phyloP scores from a whole-genome alignment of 495 filamentous ascomycete species.

The Geopyxis carbonaria region DNA sequence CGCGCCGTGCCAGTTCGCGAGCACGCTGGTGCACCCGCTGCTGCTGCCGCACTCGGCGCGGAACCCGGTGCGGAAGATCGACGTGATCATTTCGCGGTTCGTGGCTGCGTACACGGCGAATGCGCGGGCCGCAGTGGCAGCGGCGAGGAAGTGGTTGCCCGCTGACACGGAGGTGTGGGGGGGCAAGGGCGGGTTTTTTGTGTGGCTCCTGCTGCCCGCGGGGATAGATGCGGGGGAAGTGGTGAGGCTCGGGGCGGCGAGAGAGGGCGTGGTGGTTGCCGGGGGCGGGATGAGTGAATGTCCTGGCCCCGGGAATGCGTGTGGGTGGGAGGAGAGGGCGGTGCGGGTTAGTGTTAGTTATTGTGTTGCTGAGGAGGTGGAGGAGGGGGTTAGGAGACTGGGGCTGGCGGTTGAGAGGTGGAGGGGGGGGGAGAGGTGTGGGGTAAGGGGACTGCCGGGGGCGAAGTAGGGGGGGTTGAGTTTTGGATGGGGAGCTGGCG shows the following conservation, averaged over 20 bases:
- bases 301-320: constrained; percentile 11
- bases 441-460: too few species aligned
- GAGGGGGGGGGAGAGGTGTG: constrained; percentile 9
- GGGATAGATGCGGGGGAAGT: constrained; percentile 14
- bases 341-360: constrained; percentile 20
- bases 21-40: constrained; percentile 12
- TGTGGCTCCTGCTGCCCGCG: constrained; percentile 15
- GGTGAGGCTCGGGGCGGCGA: constrained; percentile 6
- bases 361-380: constrained; percentile 12
- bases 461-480: too few species aligned
- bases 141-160: constrained; percentile 12
- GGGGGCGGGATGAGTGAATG: constrained; percentile 18
- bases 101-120: constrained; percentile 12
- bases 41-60: background rate
- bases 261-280: constrained; percentile 12
- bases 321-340: constrained; percentile 18
- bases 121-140: constrained; percentile 5
- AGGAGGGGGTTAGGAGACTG: constrained; percentile 19
- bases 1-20: constrained; percentile 15
- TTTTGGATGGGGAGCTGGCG: too few species aligned
- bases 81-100: constrained; percentile 5
- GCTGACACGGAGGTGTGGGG: constrained; percentile 9
- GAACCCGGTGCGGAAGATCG: constrained; percentile 12
- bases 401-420: constrained; percentile 16
- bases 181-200: constrained; percentile 21